Percentiles rank a stretch among this genome's conserved stretches.
phyloP scores from a whole-genome alignment of 2,329 filamentous ascomycete genomes.

The Pyricularia sp. region DNA sequence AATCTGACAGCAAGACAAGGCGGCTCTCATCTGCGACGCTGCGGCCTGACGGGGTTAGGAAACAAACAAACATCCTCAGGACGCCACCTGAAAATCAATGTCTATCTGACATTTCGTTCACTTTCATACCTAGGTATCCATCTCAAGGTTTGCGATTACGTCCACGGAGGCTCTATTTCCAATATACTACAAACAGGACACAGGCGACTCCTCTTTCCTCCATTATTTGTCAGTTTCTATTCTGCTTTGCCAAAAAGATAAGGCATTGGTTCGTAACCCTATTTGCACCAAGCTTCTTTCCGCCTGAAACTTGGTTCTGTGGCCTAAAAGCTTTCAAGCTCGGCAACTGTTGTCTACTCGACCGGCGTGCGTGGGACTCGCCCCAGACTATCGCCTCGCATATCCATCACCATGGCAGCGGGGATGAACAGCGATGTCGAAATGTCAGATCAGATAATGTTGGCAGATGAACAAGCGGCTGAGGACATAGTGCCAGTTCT shows the following conservation, averaged over 20 bases:
- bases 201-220: too few relatives aligned
- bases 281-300: too few relatives aligned
- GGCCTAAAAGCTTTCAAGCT: background rate
- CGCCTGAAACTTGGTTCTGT: too few relatives aligned
- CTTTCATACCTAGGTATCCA: background rate
- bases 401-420: background rate
- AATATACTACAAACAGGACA: background rate
- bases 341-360: background rate
- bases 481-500: background rate
- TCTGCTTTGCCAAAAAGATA: too few relatives aligned
- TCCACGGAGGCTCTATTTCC: background rate
- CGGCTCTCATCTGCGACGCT: background rate
- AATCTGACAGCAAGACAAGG: background rate
- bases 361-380: background rate
- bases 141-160: background rate
- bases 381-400: background rate
- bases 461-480: background rate
- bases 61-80: background rate
- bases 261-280: too few relatives aligned
- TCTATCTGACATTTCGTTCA: background rate
- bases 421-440: background rate
- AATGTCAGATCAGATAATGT: background rate
- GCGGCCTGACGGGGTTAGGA: background rate
- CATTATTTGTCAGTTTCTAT: too few relatives aligned
- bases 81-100: background rate